phyloP scores from a whole-genome alignment of 495 filamentous ascomycete genomes.

The Parathielavia hyrcaniae region DNA sequence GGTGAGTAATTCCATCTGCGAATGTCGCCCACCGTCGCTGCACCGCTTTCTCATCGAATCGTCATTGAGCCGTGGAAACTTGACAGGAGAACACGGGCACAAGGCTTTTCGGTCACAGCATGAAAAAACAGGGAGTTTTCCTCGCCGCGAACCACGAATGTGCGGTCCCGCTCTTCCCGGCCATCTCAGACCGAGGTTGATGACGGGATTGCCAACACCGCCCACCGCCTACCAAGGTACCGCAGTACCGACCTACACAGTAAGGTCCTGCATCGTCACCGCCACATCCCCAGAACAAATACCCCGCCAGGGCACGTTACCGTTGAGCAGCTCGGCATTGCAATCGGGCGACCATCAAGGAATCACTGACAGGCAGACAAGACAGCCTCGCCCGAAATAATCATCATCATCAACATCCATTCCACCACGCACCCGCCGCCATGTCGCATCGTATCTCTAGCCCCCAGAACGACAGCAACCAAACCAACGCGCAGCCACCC shows the following conservation, averaged over 20 bases:
- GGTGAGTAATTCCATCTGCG: constrained; percentile 13
- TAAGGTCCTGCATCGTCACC: background rate
- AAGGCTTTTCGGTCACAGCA: background rate
- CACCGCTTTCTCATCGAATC: background rate
- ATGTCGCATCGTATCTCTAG: background rate
- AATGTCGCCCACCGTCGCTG: background rate
- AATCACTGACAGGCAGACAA: background rate
- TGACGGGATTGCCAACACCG: constrained; percentile 3
- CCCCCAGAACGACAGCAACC: too few relatives aligned
- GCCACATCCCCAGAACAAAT: background rate
- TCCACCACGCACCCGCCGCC: background rate
- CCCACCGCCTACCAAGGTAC: background rate
- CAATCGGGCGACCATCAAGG: background rate
- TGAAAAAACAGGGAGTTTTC: constrained; percentile 7
- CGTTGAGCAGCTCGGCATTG: background rate
- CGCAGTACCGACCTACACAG: too few relatives aligned
- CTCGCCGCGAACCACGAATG: background rate
- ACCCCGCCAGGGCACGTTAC: background rate
- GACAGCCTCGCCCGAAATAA: background rate
- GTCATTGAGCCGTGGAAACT: background rate
- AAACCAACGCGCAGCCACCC: background rate
- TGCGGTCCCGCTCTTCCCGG: background rate
- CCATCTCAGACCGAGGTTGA: background rate
- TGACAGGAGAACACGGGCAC: background rate
- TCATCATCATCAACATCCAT: background rate